Conservation (phyloP, 192 early-diverging fungal genomes). For the Backusella parvicylindrica region DNA sequence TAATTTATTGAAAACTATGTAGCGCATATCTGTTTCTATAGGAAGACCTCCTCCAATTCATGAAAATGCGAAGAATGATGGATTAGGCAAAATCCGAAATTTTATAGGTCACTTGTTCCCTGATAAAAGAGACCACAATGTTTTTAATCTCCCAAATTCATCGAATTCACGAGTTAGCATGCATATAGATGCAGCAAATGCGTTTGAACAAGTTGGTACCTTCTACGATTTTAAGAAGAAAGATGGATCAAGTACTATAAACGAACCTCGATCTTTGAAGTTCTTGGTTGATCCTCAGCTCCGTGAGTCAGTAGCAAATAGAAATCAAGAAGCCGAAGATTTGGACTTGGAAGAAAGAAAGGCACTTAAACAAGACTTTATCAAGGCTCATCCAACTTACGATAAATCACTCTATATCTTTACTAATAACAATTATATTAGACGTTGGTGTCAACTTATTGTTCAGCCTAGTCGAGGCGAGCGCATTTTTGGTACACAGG, state of each 20-base stretch:
- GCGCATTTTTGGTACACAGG: constrained; percentile 40
- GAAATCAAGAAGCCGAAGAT: constrained; percentile 15
- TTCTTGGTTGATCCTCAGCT: constrained; percentile 20
- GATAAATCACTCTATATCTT: constrained; percentile 54
- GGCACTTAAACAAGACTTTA: constrained; percentile 38
- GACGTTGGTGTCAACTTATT: constrained; percentile 45
- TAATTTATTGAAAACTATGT: neutral
- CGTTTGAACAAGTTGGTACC: constrained; percentile 19
- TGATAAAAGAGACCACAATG: neutral
- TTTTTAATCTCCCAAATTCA: neutral
- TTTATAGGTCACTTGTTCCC: neutral
- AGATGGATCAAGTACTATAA: neutral
- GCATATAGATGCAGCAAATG: constrained; percentile 13
- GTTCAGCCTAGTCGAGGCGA: constrained; percentile 46
- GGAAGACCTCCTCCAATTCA: neutral
- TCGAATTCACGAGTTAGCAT: constrained; percentile 10
- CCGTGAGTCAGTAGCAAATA: constrained; percentile 13
- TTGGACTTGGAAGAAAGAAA: constrained; percentile 39
- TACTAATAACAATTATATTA: constrained; percentile 40
- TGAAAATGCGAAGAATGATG: neutral
- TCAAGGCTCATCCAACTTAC: constrained; percentile 42
- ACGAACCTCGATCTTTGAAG: constrained; percentile 13
- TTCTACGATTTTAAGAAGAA: constrained; percentile 24
- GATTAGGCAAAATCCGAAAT: neutral
- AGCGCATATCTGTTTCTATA: neutral